Percentiles rank a stretch among this genome's conserved stretches.
These are phyloP conservation scores for Neobulgaria alba DNA, from an alignment of 2,329 filamentous ascomycete genomes.

Conservation along the genomic window DNA sequence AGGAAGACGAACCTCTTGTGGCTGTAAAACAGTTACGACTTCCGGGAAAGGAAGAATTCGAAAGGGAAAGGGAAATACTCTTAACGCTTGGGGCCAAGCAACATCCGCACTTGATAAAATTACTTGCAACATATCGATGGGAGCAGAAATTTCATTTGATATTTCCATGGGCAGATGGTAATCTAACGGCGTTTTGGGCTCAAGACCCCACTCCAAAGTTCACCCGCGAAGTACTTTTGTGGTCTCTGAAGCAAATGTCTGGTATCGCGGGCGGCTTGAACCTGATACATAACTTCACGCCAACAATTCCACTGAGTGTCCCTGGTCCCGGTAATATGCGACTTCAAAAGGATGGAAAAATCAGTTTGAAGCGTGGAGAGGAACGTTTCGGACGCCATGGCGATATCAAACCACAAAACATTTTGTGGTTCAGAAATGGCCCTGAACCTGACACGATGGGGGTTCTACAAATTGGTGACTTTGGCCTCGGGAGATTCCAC, in stretches of 20 bases:
- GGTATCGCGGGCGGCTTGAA: slow-evolving; percentile 23
- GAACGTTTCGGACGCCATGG: slow-evolving; percentile 24
- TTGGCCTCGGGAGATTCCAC: slow-evolving; percentile 27
- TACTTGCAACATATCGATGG: slow-evolving; percentile 24
- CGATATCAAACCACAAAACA: slow-evolving; percentile 21
- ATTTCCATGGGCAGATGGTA: slow-evolving; percentile 25
- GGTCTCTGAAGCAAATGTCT: slow-evolving; percentile 25
- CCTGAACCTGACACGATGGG: slow-evolving; percentile 22
- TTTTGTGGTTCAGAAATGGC: slow-evolving; percentile 18
- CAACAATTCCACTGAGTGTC: slow-evolving; percentile 4
- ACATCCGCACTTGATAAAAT: slow-evolving; percentile 23
- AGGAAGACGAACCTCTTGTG: slow-evolving; percentile 12
- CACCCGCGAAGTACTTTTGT: slow-evolving; percentile 14
- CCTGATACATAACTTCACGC: slow-evolving; percentile 21
- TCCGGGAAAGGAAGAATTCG: slow-evolving; percentile 9
- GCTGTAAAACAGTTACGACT: slow-evolving; percentile 17
- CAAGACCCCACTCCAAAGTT: slow-evolving; percentile 7
- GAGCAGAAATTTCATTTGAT: slow-evolving; percentile 22
- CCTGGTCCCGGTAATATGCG: slow-evolving; percentile 4
- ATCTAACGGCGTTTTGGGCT: slow-evolving; percentile 25
- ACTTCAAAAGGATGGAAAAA: slow-evolving; percentile 1
- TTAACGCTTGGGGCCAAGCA: slow-evolving; percentile 7
- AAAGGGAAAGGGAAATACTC: slow-evolving; percentile 11
- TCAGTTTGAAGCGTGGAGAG: slow-evolving; percentile 10
- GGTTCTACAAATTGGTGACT: slow-evolving; percentile 16